Conservation (phyloP, 768 basidiomycete species). For the Rhizopogon roseolus region DNA sequence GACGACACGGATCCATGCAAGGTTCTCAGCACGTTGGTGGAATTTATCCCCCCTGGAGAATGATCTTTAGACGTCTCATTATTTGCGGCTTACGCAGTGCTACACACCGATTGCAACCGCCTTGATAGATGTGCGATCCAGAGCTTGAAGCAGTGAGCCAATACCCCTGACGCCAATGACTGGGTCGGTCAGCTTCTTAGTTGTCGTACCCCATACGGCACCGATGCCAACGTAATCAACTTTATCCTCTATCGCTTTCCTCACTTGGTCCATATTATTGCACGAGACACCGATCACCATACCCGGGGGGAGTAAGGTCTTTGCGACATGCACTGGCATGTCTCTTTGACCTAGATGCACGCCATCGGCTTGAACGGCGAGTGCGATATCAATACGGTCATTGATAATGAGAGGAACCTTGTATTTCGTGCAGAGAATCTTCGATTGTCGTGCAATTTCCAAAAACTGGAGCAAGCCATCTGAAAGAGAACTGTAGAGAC, state of each 20-base stretch:
- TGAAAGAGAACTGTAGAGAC: neutral
- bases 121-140: conserved; percentile 61
- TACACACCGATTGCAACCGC: conserved; percentile 82
- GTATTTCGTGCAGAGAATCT: conserved; percentile 70
- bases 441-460: conserved; percentile 62
- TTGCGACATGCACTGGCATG: conserved; percentile 65
- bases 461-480: conserved; percentile 53
- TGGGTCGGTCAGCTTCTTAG: conserved; percentile 66
- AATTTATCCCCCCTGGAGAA: conserved; percentile 79
- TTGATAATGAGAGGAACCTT: conserved; percentile 83
- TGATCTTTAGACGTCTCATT: neutral
- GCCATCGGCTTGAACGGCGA: conserved; percentile 71
- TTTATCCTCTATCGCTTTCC: conserved; percentile 52
- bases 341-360: conserved; percentile 91
- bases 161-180: conserved; percentile 71
- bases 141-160: conserved; percentile 55
- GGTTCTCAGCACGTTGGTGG: conserved; percentile 68
- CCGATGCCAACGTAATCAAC: conserved; percentile 90
- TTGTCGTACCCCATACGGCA: conserved; percentile 74
- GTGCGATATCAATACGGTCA: conserved; percentile 82
- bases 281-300: conserved; percentile 81
- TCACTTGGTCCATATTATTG: conserved; percentile 61
- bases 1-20: conserved; percentile 66
- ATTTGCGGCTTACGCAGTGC: neutral
- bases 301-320: conserved; percentile 59